Evolutionary conservation across 805 yeast genomes (phyloP).

Genomic region (Metschnikowia rubicola): DNA sequence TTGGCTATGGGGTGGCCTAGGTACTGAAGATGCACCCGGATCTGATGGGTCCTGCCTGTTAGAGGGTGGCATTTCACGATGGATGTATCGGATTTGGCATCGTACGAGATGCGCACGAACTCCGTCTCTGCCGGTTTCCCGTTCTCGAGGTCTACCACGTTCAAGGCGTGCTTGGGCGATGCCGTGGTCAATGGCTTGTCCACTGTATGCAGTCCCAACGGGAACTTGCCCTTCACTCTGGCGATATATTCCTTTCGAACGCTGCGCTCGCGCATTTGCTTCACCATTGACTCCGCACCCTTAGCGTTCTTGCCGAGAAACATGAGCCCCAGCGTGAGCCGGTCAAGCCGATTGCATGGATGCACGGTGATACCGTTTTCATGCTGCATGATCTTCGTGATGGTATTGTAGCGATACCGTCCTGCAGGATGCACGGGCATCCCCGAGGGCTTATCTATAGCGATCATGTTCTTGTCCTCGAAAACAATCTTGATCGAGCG

Average conservation of each 20-base stretch:
- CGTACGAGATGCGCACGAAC: conserved; percentile 66
- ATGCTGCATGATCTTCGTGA: conserved; percentile 71
- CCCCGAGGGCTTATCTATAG: conserved; percentile 91
- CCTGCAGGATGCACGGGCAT: conserved; percentile 97
- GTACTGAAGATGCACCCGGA: conserved; percentile 85
- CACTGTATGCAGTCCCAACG: conserved; percentile 48
- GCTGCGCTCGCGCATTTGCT: conserved; percentile 66
- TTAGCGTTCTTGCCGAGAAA: conserved; percentile 78
- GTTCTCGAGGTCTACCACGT: conserved; percentile 43
- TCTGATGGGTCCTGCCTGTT: conserved; percentile 95
- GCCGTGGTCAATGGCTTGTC: conserved; percentile 67
- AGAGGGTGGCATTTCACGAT: conserved; percentile 80
- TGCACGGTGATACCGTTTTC: conserved; percentile 68
- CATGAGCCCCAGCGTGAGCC: conserved; percentile 91
- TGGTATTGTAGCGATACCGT: conserved; percentile 66
- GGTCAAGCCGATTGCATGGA: conserved; percentile 80
- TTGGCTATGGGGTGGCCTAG: conserved; percentile 89
- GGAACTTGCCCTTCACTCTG: conserved; percentile 83
- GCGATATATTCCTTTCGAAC: conserved; percentile 85
- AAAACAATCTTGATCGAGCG: conserved; percentile 59
- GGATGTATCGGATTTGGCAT: conserved; percentile 51
- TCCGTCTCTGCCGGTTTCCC: conserved; percentile 74
- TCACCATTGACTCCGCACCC: conserved; percentile 74
- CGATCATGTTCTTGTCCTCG: conserved; percentile 73
- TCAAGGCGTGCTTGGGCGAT: conserved; percentile 71